Conservation (phyloP, 2,329 filamentous ascomycete genomes). For the Gnomoniopsis sp. region DNA sequence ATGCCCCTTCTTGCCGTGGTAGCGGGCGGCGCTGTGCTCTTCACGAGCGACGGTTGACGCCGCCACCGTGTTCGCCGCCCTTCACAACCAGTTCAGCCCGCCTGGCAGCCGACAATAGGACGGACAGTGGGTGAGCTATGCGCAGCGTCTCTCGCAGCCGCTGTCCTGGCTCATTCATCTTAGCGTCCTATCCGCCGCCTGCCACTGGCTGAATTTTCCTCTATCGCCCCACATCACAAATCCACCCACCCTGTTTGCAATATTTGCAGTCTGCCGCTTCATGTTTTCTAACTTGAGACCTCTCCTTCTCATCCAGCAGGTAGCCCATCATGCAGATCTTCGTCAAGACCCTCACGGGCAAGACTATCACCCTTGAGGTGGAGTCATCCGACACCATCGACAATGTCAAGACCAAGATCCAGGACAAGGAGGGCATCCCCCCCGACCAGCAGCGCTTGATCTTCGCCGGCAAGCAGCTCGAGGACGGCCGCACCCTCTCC, state of each 20-base stretch:
- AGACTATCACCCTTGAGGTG: slow-evolving; percentile 99
- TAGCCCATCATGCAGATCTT: slow-evolving; percentile 72
- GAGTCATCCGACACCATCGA: slow-evolving; percentile 99
- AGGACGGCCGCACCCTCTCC: slow-evolving; percentile 96
- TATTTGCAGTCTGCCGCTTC: slow-evolving; percentile 13
- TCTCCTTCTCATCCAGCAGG: slow-evolving; percentile 34
- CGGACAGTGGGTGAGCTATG: background rate
- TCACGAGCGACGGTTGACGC: slow-evolving; percentile 8
- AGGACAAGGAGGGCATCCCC: slow-evolving; percentile 99
- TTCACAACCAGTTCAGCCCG: background rate
- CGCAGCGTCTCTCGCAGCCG: background rate
- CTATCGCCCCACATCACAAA: slow-evolving; percentile 19
- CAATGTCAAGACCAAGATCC: slow-evolving; percentile 99
- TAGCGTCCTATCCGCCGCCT: background rate
- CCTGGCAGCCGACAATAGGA: background rate
- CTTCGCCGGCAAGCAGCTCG: slow-evolving; percentile 99
- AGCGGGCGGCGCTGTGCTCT: slow-evolving; percentile 7
- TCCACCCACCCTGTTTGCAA: slow-evolving; percentile 14
- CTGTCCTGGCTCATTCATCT: background rate
- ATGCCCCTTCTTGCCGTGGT: slow-evolving; percentile 9
- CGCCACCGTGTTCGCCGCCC: slow-evolving; percentile 1
- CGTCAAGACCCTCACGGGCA: slow-evolving; percentile 90
- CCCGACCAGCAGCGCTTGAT: slow-evolving; percentile 99
- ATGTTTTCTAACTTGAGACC: slow-evolving; percentile 14
- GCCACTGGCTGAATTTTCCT: background rate